Percentiles rank a stretch among this genome's conserved stretches.
Conservation (phyloP, 2,329 filamentous ascomycete genomes). For the Sarocladium kiliense region DNA sequence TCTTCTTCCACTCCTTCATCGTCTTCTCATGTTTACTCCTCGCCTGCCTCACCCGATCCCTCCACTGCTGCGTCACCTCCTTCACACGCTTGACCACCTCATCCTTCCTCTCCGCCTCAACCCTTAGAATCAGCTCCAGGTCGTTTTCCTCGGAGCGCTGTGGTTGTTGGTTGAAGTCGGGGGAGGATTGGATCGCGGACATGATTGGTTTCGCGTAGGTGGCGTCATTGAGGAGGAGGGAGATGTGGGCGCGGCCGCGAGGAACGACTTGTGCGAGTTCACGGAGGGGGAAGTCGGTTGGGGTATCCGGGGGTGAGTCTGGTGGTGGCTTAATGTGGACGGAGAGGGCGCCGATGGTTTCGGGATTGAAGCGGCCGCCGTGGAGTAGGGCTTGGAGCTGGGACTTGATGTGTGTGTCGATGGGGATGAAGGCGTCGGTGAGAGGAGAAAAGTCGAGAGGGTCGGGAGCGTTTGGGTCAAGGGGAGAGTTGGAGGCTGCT, state of each 20-base stretch:
- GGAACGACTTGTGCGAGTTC: constrained; percentile 52
- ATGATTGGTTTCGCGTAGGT: constrained; percentile 49
- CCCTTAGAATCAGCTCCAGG: constrained; percentile 50
- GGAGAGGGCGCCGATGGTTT: constrained; percentile 39
- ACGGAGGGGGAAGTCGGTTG: constrained; percentile 39
- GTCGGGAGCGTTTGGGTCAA: constrained; percentile 32
- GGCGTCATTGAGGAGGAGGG: constrained; percentile 36
- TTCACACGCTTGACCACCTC: constrained; percentile 38
- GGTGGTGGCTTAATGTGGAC: constrained; percentile 29
- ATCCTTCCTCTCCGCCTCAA: constrained; percentile 47
- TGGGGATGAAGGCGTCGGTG: constrained; percentile 33
- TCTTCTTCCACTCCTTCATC: constrained; percentile 45
- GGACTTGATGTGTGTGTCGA: constrained; percentile 37
- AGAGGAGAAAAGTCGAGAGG: constrained; percentile 47
- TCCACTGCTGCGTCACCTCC: constrained; percentile 45
- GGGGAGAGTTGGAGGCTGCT: constrained; percentile 16
- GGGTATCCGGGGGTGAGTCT: constrained; percentile 14
- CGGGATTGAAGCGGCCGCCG: constrained; percentile 49
- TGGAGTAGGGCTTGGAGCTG: constrained; percentile 34
- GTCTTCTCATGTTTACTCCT: constrained; percentile 42
- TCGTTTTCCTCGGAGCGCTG: constrained; percentile 54
- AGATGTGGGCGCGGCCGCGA: constrained; percentile 34
- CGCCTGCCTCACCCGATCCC: constrained; percentile 41
- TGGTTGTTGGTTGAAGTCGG: constrained; percentile 57
- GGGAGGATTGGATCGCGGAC: constrained; percentile 46